Conservation (phyloP, 2,329 filamentous ascomycete genomes). For the Metarhizium anisopliae region DNA sequence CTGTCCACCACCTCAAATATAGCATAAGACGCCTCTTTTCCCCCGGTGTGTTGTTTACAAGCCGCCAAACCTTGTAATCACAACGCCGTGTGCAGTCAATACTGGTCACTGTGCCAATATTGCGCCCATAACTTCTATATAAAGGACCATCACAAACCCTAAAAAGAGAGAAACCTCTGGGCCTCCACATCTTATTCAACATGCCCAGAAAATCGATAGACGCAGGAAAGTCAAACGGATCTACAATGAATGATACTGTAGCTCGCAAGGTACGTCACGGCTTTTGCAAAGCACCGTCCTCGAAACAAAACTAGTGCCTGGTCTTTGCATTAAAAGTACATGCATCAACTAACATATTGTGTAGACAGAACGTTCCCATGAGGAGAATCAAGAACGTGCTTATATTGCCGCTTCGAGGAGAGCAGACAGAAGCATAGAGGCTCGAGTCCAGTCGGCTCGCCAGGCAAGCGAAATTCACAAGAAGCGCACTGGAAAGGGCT, state of each 20-base stretch:
- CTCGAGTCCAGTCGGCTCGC: slow-evolving; percentile 76
- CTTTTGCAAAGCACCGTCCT: neutral
- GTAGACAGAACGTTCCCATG: slow-evolving; percentile 66
- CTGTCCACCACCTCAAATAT: neutral
- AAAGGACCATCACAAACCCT: neutral
- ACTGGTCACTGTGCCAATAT: neutral
- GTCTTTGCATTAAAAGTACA: neutral
- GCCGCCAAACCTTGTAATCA: neutral
- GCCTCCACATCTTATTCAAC: neutral
- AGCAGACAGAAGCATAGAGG: slow-evolving; percentile 79
- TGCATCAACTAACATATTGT: neutral
- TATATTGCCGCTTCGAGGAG: slow-evolving; percentile 87
- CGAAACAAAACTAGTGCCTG: neutral
- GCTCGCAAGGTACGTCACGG: neutral
- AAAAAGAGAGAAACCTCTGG: neutral
- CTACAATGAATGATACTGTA: neutral
- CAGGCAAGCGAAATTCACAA: slow-evolving; percentile 89
- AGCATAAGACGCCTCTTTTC: neutral
- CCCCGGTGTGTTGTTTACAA: neutral
- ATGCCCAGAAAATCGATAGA: neutral
- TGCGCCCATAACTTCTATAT: neutral
- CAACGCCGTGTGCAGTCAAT: no score
- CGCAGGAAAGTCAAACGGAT: neutral
- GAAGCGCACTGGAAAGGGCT: slow-evolving; percentile 70
- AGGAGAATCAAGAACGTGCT: slow-evolving; percentile 78